Evolutionary conservation across 2,329 filamentous ascomycete genomes (phyloP), one percentile per base, ranked within the genome.

Genomic region (Fusarium sublunatum): DNA sequence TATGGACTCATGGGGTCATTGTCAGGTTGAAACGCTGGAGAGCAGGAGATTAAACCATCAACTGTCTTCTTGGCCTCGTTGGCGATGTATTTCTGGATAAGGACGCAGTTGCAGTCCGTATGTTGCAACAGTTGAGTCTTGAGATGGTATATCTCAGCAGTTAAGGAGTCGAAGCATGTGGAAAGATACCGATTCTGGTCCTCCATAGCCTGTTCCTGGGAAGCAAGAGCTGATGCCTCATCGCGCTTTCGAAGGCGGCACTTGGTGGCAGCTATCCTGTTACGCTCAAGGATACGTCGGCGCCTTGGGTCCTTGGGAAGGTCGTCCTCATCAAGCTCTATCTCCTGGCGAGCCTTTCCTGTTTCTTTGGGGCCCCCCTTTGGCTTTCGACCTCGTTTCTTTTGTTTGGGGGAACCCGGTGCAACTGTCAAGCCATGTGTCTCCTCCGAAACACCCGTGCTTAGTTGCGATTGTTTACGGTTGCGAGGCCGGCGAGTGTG

Each of bases 61-160:
- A 74, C 71, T 5, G 72, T 70, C 48, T 67, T 72, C 51, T 68
- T 68, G 2, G 72, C 72, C 48, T 74, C 72, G 15, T 72, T 67
- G 29, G 69, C 68, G 47, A 74, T 74, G 45, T 74, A 74, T 32
- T 63, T 70, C 35, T 74, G 72, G 28, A 74, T 74, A 7, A 74
- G 67, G 25, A 64, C 49, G 26, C 73, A 74, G 53, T 70, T 65
- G 49, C 73, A 75, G 41, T 73, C 69, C 9, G 70, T 73, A 34
- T 75, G 73, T 12, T 65, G 70, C 26, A 75, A 53, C 2, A 75
- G 52, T 41, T 73, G 62, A 2, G 65, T 72, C 58, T 75, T 74
- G 48, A 75, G 62, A 29, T 70, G 65, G 29, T 72, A 72, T 36
- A 73, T 66, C 47, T 74, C 72, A 36, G 70, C 57, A 22, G 65